Conservation (phyloP, 169 alveolate species). For the Eimeria brunetti region DNA sequence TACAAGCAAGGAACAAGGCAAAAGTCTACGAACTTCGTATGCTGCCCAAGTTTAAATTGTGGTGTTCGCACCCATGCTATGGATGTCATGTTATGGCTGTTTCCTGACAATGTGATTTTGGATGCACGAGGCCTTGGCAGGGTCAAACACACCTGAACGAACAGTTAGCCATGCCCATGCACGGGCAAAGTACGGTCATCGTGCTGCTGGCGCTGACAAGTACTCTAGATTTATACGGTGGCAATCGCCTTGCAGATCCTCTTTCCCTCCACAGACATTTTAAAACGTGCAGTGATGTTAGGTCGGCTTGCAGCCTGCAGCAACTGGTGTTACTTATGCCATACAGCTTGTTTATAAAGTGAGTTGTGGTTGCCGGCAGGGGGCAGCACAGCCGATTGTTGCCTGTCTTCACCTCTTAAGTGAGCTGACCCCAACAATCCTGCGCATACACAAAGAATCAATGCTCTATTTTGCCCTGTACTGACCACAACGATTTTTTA, state of each 20-base stretch:
- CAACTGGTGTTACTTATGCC: no score
- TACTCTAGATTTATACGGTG: background rate
- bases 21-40: no score
- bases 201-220: background rate
- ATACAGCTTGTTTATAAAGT: no score
- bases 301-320: no score
- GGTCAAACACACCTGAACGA: background rate
- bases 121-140: background rate
- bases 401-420: background rate
- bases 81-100: no score
- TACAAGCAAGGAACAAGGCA: no score
- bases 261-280: no score
- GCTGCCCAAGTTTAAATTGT: no score
- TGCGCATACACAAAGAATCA: background rate
- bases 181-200: background rate
- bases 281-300: no score
- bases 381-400: background rate
- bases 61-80: no score
- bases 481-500: background rate
- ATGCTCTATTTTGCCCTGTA: background rate
- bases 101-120: background rate
- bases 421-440: background rate
- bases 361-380: background rate
- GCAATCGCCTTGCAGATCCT: no score
- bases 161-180: background rate